These are phyloP conservation scores for Tolypocladium paradoxum DNA, from an alignment of 2,329 filamentous ascomycete genomes.

Conservation along the genomic window DNA sequence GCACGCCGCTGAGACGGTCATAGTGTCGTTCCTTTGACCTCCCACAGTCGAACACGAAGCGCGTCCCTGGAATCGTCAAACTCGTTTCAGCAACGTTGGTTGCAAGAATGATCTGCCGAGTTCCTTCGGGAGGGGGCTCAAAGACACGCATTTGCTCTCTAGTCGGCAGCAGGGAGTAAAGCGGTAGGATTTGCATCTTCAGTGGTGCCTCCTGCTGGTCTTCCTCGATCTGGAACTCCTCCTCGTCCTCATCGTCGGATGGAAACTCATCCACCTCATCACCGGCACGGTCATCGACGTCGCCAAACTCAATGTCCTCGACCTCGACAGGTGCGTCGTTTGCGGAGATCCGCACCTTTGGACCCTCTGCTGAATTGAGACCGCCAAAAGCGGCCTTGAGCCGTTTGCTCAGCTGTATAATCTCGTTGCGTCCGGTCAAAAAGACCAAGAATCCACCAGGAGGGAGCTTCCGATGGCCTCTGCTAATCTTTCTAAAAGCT, in stretches of 20 bases:
- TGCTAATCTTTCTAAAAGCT: constrained; percentile 74
- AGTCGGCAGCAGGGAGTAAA: constrained; percentile 87
- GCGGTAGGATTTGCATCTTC: constrained; percentile 78
- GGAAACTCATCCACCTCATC: constrained; percentile 49
- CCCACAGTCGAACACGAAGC: constrained; percentile 93
- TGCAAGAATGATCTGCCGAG: constrained; percentile 76
- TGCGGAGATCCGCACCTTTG: constrained; percentile 64
- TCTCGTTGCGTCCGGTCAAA: constrained; percentile 88
- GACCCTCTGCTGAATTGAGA: constrained; percentile 43
- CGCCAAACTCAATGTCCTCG: constrained; percentile 78
- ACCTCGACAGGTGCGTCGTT: constrained; percentile 69
- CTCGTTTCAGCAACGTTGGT: constrained; percentile 97
- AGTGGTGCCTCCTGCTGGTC: constrained; percentile 48
- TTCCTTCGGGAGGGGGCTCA: constrained; percentile 69
- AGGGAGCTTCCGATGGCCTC: constrained; percentile 82
- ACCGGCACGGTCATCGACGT: constrained; percentile 49
- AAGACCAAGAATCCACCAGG: constrained; percentile 89
- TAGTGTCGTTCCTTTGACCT: constrained; percentile 87
- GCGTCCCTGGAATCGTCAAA: constrained; percentile 88
- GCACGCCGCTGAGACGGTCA: constrained; percentile 78
- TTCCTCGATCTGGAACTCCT: constrained; percentile 59
- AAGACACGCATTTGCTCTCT: constrained; percentile 88
- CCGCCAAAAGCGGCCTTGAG: constrained; percentile 58
- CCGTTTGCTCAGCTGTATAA: constrained; percentile 68
- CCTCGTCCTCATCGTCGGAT: constrained; percentile 46